A percentile compares a stretch with the other conserved stretches of the same genome.
These are phyloP conservation scores for Agaricus blazei DNA, from an alignment of 768 basidiomycete genomes.

Conservation along the genomic window DNA sequence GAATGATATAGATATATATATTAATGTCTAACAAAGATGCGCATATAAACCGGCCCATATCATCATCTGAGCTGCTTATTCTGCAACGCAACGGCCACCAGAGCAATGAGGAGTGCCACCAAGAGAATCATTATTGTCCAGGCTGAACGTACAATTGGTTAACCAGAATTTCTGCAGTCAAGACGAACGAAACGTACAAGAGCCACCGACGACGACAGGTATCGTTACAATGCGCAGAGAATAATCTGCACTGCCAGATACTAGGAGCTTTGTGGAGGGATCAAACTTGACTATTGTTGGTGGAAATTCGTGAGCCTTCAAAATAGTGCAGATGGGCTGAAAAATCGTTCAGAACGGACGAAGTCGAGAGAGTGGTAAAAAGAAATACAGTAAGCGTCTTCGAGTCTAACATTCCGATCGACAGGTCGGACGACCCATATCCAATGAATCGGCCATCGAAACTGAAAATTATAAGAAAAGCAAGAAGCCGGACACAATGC, in stretches of 20 bases:
- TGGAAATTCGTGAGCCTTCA: conserved; percentile 94
- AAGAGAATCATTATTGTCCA: conserved; percentile 35
- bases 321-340: conserved; percentile 84
- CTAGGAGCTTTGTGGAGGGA: conserved; percentile 69
- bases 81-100: conserved; percentile 38
- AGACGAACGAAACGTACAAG: conserved; percentile 38
- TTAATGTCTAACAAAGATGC: too few species aligned
- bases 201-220: conserved; percentile 34
- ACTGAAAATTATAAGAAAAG: conserved; percentile 33
- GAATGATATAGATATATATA: conserved; percentile 3
- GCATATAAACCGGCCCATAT: background rate
- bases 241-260: conserved; percentile 91
- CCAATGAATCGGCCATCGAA: conserved; percentile 78
- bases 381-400: conserved; percentile 64
- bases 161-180: conserved; percentile 6
- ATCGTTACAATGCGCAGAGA: conserved; percentile 64
- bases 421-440: conserved; percentile 83
- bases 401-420: conserved; percentile 80
- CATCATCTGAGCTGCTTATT: conserved; percentile 13
- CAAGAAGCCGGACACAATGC: background rate
- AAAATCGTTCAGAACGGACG: background rate
- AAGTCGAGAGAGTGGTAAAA: background rate
- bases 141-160: conserved; percentile 19
- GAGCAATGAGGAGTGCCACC: conserved; percentile 34
- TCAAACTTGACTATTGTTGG: conserved; percentile 89